A percentile compares a stretch with the other conserved stretches of the same genome.
These are phyloP conservation scores for Peniophora sp. DNA, from an alignment of 1,284 basidiomycete species.

Conservation along the genomic window DNA sequence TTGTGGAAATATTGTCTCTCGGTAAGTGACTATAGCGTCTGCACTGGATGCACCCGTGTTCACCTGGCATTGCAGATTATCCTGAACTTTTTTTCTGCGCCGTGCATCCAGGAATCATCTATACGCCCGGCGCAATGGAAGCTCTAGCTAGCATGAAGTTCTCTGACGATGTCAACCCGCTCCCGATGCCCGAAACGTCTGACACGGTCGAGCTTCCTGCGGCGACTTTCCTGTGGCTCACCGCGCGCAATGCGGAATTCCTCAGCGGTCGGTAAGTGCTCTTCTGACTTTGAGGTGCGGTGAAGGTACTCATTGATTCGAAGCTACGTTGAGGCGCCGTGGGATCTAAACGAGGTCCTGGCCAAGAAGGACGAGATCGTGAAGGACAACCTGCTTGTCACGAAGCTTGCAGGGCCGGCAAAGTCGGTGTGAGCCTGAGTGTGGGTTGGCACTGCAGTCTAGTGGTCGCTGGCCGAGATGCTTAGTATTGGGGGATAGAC, in stretches of 20 bases:
- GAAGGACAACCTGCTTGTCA: background rate
- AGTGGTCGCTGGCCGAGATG: no score
- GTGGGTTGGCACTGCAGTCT: no score
- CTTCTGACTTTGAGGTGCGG: no score
- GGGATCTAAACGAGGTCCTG: background rate
- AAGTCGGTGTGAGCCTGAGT: no score
- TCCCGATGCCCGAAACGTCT: background rate
- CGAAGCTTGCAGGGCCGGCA: background rate
- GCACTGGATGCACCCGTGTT: no score
- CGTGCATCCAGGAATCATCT: background rate
- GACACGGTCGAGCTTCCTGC: background rate
- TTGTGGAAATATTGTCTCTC: background rate
- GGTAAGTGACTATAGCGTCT: background rate
- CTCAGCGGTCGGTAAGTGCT: background rate
- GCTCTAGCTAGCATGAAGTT: background rate
- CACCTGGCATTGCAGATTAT: background rate
- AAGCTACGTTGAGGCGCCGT: background rate
- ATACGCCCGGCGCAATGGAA: background rate
- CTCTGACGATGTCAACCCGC: no score
- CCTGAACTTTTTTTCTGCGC: background rate
- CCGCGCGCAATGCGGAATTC: background rate
- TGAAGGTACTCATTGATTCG: background rate
- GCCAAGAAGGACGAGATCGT: background rate
- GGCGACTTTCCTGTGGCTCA: conserved; percentile 1
- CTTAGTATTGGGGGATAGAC: no score